Evolutionary conservation across 2,329 filamentous ascomycete species (phyloP).

Genomic region (Zalaria obscura): DNA sequence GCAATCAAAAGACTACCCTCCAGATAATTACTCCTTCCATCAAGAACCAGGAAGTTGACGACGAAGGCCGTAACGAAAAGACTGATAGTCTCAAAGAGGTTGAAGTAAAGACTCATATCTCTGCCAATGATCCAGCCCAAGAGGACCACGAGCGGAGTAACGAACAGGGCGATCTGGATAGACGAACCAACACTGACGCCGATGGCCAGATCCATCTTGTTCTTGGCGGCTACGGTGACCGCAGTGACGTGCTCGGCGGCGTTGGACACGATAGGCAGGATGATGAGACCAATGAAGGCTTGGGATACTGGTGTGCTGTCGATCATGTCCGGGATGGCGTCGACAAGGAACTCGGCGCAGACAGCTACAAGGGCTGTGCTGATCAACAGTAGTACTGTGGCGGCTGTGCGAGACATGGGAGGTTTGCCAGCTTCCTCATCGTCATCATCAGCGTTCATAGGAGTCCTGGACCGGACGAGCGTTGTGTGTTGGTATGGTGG

Average conservation of each 20-base stretch:
- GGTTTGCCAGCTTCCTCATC: constrained; percentile 18
- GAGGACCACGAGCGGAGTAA: constrained; percentile 63
- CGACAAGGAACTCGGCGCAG: constrained; percentile 59
- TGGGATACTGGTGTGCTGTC: constrained; percentile 44
- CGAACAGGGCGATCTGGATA: constrained; percentile 68
- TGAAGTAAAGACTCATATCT: constrained; percentile 52
- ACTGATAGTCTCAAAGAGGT: constrained; percentile 50
- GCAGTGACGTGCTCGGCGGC: constrained; percentile 72
- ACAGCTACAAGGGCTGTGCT: constrained; percentile 45
- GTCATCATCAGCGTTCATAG: constrained; percentile 5
- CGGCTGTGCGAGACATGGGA: constrained; percentile 42
- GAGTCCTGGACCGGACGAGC: neutral
- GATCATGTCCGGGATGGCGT: constrained; percentile 56
- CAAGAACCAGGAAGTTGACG: constrained; percentile 73
- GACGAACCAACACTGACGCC: constrained; percentile 67
- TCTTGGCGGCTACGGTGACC: constrained; percentile 66
- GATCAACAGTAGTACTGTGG: constrained; percentile 39
- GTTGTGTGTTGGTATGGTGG: constrained; percentile 1
- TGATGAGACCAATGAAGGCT: constrained; percentile 67
- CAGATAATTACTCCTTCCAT: constrained; percentile 72
- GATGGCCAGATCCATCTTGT: constrained; percentile 75
- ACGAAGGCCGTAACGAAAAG: constrained; percentile 73
- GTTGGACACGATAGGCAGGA: constrained; percentile 72
- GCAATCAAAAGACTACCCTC: constrained; percentile 66
- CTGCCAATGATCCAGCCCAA: constrained; percentile 67